phyloP scores from a whole-genome alignment of 2,329 filamentous ascomycete species.

The Neopestalotiopsis rosae region DNA sequence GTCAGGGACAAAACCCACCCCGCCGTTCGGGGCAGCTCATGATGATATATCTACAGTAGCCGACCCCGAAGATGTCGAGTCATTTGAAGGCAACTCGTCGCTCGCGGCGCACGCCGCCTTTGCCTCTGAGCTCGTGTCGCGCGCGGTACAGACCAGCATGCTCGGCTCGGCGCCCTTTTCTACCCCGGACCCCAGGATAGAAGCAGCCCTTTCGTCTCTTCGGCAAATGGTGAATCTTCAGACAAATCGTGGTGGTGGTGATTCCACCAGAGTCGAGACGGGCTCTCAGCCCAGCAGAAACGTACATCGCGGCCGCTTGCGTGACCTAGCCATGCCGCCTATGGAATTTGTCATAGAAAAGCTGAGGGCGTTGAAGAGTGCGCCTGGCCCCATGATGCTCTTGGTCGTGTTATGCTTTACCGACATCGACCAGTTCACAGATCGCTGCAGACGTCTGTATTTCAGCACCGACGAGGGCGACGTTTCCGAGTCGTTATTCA shows the following conservation, averaged over 20 bases:
- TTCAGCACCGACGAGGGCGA: conserved; percentile 56
- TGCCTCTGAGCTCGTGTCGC: conserved; percentile 49
- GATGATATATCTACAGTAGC: conserved; percentile 52
- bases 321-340: conserved; percentile 61
- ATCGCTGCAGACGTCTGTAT: conserved; percentile 54
- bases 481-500: conserved; percentile 50
- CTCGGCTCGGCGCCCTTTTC: conserved; percentile 28
- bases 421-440: conserved; percentile 54
- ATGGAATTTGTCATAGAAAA: conserved; percentile 54
- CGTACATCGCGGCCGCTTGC: conserved; percentile 47
- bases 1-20: conserved; percentile 5
- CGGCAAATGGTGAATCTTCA: conserved; percentile 59
- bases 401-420: conserved; percentile 55
- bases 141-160: conserved; percentile 33
- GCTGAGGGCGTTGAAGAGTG: conserved; percentile 54
- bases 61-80: conserved; percentile 57
- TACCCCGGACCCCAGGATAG: conserved; percentile 60
- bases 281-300: conserved; percentile 36
- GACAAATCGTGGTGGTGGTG: conserved; percentile 35
- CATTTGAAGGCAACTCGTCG: conserved; percentile 50
- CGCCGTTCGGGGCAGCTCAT: conserved; percentile 38
- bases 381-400: conserved; percentile 52
- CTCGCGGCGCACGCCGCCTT: conserved; percentile 52
- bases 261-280: conserved; percentile 3
- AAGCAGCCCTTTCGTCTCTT: conserved; percentile 55